phyloP scores from a whole-genome alignment of 2,329 filamentous ascomycete species.

The Gyromitra esculenta region DNA sequence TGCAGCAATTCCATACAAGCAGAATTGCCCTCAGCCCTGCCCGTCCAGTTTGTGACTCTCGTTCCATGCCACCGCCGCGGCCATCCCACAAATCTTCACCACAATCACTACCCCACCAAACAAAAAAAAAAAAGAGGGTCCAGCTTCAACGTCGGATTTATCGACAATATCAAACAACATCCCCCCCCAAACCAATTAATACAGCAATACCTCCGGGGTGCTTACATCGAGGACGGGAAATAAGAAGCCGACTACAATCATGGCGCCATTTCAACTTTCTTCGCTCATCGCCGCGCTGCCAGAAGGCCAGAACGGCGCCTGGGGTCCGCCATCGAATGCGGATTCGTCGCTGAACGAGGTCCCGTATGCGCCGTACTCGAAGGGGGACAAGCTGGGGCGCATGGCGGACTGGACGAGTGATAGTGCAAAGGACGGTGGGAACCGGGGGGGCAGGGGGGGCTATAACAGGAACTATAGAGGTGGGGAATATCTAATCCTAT shows the following conservation, averaged over 20 bases:
- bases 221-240: background rate
- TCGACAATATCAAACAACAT: too few species aligned
- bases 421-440: slow-evolving; percentile 77
- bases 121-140: slow-evolving; percentile 8
- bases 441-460: slow-evolving; percentile 73
- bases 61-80: background rate
- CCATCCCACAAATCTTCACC: background rate
- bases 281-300: slow-evolving; percentile 53
- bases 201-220: too few species aligned
- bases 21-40: background rate
- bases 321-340: slow-evolving; percentile 81
- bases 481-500: slow-evolving; percentile 59
- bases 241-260: slow-evolving; percentile 23
- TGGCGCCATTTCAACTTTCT: slow-evolving; percentile 52
- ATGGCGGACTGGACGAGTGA: slow-evolving; percentile 99
- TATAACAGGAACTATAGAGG: slow-evolving; percentile 95
- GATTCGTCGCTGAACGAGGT: slow-evolving; percentile 94
- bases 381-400: slow-evolving; percentile 96
- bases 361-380: slow-evolving; percentile 97
- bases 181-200: too few species aligned
- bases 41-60: slow-evolving; percentile 4
- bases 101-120: slow-evolving; percentile 1
- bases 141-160: too few species aligned
- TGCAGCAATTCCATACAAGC: background rate
- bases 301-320: slow-evolving; percentile 63